Percentiles rank a stretch among this genome's conserved stretches.
Conservation (phyloP, 257 asterid genomes). For the Solanum medicagineum region DNA sequence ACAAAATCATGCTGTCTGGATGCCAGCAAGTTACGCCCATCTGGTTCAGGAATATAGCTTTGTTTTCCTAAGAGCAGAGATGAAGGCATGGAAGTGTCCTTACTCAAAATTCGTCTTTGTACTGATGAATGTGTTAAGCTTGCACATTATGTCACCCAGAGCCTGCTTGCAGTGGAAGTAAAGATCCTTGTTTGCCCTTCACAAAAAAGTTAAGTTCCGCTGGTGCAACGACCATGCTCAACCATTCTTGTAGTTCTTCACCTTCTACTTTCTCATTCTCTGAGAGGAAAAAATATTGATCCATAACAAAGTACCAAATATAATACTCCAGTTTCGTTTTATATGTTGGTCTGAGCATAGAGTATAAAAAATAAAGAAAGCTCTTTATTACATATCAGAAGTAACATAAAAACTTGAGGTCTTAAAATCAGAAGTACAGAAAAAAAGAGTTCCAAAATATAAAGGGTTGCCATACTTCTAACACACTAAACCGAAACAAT, state of each 20-base stretch:
- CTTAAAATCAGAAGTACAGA: not conserved
- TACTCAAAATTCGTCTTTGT: not conserved
- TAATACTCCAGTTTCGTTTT: not conserved
- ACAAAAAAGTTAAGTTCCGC: slow-evolving; percentile 72
- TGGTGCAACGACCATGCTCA: slow-evolving; percentile 84
- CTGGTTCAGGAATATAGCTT: not conserved
- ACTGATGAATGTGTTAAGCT: not conserved
- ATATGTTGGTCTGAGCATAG: not conserved
- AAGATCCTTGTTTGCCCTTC: slow-evolving; percentile 57
- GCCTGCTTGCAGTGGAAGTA: slow-evolving; percentile 65
- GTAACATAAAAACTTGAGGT: not conserved
- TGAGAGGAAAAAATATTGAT: slow-evolving; percentile 5
- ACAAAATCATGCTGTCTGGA: not conserved
- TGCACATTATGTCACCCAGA: slow-evolving; percentile 14
- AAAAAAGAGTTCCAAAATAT: not conserved
- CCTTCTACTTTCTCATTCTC: slow-evolving; percentile 96
- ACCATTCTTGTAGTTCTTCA: slow-evolving; percentile 84
- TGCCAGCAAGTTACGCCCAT: not conserved
- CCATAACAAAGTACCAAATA: not conserved
- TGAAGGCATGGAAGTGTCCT: not conserved
- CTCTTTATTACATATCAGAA: not conserved
- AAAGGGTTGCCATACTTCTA: not conserved
- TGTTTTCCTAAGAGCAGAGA: not conserved
- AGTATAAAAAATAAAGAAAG: not conserved
- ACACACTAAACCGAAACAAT: not conserved